Percentiles rank a stretch among this genome's conserved stretches.
phyloP scores from a whole-genome alignment of 2,329 filamentous ascomycete species.

The Thelonectria blattea region DNA sequence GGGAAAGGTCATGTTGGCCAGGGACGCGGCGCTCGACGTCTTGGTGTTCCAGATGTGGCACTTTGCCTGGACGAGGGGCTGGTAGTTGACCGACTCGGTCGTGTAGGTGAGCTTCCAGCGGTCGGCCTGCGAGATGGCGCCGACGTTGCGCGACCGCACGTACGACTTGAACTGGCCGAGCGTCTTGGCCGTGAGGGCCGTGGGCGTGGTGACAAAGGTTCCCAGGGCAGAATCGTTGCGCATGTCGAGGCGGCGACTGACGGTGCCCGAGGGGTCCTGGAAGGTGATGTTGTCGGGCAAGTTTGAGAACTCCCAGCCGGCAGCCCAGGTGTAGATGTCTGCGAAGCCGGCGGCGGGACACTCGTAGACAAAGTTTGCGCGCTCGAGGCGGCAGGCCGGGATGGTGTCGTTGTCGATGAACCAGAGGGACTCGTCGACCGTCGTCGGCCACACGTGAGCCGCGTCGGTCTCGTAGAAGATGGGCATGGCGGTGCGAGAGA shows the following conservation, averaged over 20 bases:
- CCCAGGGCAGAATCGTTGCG: background rate
- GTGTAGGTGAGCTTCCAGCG: background rate
- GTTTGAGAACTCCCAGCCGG: background rate
- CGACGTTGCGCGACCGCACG: background rate
- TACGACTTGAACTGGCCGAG: conserved; percentile 6
- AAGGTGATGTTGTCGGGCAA: conserved; percentile 14
- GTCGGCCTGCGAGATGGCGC: background rate
- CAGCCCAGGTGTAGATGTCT: conserved; percentile 1
- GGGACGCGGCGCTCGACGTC: background rate
- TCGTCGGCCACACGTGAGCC: background rate
- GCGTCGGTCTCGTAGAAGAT: background rate
- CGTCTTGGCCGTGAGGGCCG: background rate
- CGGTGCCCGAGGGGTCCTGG: conserved; percentile 1
- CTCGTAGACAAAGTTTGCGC: background rate
- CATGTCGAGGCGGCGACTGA: conserved; percentile 6
- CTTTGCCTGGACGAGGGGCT: conserved; percentile 11
- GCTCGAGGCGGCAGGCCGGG: background rate
- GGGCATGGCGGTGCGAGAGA: background rate
- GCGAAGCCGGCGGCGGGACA: conserved; percentile 7
- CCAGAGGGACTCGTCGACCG: background rate
- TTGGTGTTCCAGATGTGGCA: conserved; percentile 12
- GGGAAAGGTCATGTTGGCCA: background rate
- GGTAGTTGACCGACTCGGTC: background rate
- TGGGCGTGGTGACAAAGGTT: conserved; percentile 4
- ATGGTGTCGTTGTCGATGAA: background rate